These are phyloP conservation scores for Coemansia sp. DNA, from an alignment of 192 early-diverging fungal genomes.

Conservation along the genomic window DNA sequence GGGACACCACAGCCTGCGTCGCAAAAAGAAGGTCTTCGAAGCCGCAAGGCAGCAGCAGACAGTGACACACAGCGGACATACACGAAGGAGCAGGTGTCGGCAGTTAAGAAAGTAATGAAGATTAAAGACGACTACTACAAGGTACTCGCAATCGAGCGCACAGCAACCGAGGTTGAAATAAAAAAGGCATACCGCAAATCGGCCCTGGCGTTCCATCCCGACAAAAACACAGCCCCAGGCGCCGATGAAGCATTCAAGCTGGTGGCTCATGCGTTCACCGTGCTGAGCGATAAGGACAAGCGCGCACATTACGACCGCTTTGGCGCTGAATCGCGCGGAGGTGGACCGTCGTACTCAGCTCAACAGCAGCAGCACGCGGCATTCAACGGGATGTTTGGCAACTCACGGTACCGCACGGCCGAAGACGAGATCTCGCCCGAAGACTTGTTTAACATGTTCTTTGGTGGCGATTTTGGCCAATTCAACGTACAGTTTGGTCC, in stretches of 20 bases:
- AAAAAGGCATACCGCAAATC: conserved; percentile 95
- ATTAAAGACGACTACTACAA: conserved; percentile 81
- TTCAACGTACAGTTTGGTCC: conserved; percentile 49
- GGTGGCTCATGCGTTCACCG: conserved; percentile 87
- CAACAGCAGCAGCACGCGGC: conserved; percentile 10
- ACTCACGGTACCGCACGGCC: conserved; percentile 18
- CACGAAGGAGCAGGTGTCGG: conserved; percentile 74
- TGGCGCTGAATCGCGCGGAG: conserved; percentile 63
- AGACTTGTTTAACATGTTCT: conserved; percentile 96
- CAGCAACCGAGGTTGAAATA: conserved; percentile 76
- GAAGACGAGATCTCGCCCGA: conserved; percentile 83
- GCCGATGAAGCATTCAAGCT: conserved; percentile 97
- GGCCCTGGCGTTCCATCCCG: conserved; percentile 92
- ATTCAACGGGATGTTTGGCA: conserved; percentile 2
- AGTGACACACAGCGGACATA: conserved; percentile 33
- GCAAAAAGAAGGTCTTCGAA: conserved; percentile 14
- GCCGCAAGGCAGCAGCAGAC: conserved; percentile 17
- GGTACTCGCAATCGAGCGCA: conserved; percentile 74
- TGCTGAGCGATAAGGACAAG: conserved; percentile 85
- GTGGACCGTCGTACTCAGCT: conserved; percentile 25
- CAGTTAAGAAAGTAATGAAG: conserved; percentile 75
- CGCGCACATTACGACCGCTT: conserved; percentile 80
- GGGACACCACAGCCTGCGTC: conserved; percentile 1
- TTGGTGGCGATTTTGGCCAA: conserved; percentile 66
- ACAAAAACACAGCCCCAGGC: conserved; percentile 93